A percentile compares a stretch with the other conserved stretches of the same genome.
These are phyloP conservation scores for Rhododendron williamsianum DNA, from an alignment of 148 eudicot species.

Conservation along the genomic window DNA sequence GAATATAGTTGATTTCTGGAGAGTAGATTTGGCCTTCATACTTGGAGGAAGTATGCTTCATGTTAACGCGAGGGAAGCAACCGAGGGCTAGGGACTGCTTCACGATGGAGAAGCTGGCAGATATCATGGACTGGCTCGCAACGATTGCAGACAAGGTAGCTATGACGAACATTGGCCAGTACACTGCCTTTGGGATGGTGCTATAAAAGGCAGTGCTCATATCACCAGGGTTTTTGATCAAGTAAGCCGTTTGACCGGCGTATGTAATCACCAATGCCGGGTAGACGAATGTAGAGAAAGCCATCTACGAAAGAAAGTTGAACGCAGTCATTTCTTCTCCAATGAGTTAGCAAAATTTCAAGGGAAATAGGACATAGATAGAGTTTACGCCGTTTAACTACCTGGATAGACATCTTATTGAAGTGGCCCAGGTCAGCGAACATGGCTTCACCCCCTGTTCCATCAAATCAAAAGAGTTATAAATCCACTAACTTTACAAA, in stretches of 20 bases:
- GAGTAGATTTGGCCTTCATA: conserved; percentile 42
- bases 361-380: neutral
- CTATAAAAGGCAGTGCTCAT: neutral
- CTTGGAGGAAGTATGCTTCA: conserved; percentile 42
- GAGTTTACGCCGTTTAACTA: conserved; percentile 14
- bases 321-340: neutral
- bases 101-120: conserved; percentile 38
- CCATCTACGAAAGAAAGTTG: neutral
- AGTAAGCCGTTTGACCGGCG: neutral
- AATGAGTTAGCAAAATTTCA: neutral
- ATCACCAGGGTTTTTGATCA: neutral
- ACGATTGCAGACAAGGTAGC: conserved; percentile 37
- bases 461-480: neutral
- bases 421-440: conserved; percentile 64
- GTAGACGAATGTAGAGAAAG: conserved; percentile 2
- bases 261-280: conserved; percentile 7
- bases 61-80: conserved; percentile 45
- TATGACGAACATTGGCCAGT: conserved; percentile 52
- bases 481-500: neutral
- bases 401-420: conserved; percentile 47
- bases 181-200: conserved; percentile 22
- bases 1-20: conserved; percentile 37
- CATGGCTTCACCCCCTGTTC: conserved; percentile 40
- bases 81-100: conserved; percentile 46
- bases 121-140: conserved; percentile 49